Conservation (phyloP, 768 basidiomycete genomes). For the Psilocybe cubensis region DNA sequence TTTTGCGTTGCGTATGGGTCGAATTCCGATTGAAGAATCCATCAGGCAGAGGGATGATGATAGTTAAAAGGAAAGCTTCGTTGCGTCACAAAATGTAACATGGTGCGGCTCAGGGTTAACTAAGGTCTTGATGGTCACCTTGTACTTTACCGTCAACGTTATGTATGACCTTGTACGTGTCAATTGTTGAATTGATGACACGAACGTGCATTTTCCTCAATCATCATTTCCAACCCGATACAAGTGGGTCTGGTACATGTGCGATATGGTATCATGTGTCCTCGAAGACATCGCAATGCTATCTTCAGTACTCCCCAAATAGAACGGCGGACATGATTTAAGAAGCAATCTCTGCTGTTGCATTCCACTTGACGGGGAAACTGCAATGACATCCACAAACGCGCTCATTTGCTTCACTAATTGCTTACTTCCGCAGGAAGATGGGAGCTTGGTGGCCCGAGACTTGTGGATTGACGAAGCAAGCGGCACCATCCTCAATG, state of each 20-base stretch:
- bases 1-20: background rate
- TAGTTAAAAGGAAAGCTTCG: background rate
- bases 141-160: background rate
- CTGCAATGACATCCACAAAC: slow-evolving; percentile 51
- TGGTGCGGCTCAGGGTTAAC: background rate
- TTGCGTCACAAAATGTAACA: slow-evolving; percentile 5
- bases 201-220: slow-evolving; percentile 9
- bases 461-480: slow-evolving; percentile 85
- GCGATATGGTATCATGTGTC: slow-evolving; percentile 14
- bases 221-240: background rate
- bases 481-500: slow-evolving; percentile 74
- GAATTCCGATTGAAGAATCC: background rate
- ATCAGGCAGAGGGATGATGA: background rate
- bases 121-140: background rate
- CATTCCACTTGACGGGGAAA: slow-evolving; percentile 1
- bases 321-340: slow-evolving; percentile 10
- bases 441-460: slow-evolving; percentile 72
- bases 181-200: background rate
- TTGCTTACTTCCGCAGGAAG: slow-evolving; percentile 78
- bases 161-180: slow-evolving; percentile 1
- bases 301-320: slow-evolving; percentile 12
- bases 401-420: slow-evolving; percentile 87
- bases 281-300: slow-evolving; percentile 4
- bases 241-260: background rate
- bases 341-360: slow-evolving; percentile 4